Evolutionary conservation across 2,329 filamentous ascomycete genomes (phyloP).

Genomic region (Gnomoniopsis sp.): DNA sequence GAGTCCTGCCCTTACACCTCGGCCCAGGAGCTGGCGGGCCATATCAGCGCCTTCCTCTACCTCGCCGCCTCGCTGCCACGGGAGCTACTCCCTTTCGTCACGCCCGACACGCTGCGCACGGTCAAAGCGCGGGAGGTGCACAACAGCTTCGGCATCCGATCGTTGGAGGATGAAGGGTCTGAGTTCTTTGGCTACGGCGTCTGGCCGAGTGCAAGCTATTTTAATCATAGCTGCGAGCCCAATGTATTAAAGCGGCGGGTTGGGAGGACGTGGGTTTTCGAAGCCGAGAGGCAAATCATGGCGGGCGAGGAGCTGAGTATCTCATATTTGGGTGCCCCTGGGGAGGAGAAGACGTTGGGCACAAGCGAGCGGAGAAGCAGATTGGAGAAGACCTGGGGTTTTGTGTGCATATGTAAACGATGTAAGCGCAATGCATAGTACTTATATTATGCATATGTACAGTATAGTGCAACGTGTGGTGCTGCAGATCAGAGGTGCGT

Average conservation of each 20-base stretch:
- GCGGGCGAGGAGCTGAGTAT: conserved; percentile 11
- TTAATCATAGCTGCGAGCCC: conserved; percentile 16
- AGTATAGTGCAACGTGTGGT: no score
- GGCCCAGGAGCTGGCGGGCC: conserved; percentile 3
- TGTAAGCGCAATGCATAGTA: background rate
- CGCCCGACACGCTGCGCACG: conserved; percentile 1
- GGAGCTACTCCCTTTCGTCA: background rate
- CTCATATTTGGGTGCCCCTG: conserved; percentile 11
- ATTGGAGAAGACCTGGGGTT: conserved; percentile 13
- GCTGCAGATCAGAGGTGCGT: no score
- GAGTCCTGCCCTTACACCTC: conserved; percentile 11
- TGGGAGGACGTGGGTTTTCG: conserved; percentile 13
- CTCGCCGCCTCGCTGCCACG: conserved; percentile 5
- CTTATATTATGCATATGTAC: no score
- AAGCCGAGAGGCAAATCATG: background rate
- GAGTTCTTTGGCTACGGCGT: conserved; percentile 17
- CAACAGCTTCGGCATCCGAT: conserved; percentile 18
- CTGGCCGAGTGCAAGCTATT: conserved; percentile 15
- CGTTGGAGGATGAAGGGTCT: conserved; percentile 14
- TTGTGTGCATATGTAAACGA: conserved; percentile 11
- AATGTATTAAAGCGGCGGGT: conserved; percentile 9
- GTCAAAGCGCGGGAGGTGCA: conserved; percentile 12
- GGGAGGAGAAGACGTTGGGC: conserved; percentile 3
- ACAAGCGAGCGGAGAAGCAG: conserved; percentile 6
- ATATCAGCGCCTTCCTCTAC: conserved; percentile 11